Evolutionary conservation across 1,284 basidiomycete species (phyloP).

Genomic region (Boletus semigastroideus): DNA sequence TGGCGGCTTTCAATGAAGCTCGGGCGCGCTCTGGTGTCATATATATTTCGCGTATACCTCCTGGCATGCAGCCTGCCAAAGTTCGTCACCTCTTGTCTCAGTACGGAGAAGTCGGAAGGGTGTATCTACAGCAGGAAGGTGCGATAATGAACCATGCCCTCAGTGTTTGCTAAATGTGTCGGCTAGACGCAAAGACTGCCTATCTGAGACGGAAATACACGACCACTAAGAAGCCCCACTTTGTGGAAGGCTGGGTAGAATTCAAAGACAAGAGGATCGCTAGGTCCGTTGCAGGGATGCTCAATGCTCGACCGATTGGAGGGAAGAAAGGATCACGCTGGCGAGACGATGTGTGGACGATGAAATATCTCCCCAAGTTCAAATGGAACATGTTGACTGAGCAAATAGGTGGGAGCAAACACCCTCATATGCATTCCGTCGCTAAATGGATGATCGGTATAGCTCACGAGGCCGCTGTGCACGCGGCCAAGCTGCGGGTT

Average conservation of each 20-base stretch:
- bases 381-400: constrained; percentile 99
- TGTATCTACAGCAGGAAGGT: constrained; percentile 88
- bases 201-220: constrained; percentile 77
- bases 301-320: constrained; percentile 95
- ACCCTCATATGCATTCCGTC: neutral
- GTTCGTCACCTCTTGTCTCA: constrained; percentile 90
- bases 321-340: constrained; percentile 91
- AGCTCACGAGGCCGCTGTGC: constrained; percentile 94
- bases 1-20: constrained; percentile 67
- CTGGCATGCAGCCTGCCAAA: constrained; percentile 98
- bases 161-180: constrained; percentile 11
- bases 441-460: constrained; percentile 12
- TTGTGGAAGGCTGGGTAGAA: constrained; percentile 98
- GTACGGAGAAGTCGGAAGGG: constrained; percentile 81
- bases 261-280: constrained; percentile 93
- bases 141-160: constrained; percentile 35
- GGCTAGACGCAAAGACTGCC: constrained; percentile 73
- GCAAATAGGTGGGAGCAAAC: constrained; percentile 79
- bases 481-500: constrained; percentile 83
- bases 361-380: constrained; percentile 98
- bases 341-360: constrained; percentile 98
- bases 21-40: constrained; percentile 81
- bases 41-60: constrained; percentile 95
- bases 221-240: constrained; percentile 81
- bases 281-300: constrained; percentile 87